A percentile compares a stretch with the other conserved stretches of the same genome.
These are phyloP conservation scores for Pichia sp. DNA, from an alignment of 1,139 yeast species.

Conservation along the genomic window DNA sequence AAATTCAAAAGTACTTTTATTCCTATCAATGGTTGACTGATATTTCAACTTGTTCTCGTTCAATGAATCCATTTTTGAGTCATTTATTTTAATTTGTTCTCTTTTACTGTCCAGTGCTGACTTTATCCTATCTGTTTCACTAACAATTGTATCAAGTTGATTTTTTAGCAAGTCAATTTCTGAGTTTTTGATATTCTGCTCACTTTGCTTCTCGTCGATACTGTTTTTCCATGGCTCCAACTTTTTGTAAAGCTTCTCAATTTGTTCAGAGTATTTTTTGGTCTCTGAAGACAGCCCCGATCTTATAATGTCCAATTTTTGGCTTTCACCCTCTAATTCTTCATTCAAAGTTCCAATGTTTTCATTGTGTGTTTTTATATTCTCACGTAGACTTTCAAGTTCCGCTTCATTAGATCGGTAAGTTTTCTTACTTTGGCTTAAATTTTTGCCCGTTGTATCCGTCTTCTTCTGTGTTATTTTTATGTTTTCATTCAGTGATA, in stretches of 20 bases:
- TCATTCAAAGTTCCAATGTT: slow-evolving; percentile 45
- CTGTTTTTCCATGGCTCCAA: slow-evolving; percentile 83
- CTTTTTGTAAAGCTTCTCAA: slow-evolving; percentile 58
- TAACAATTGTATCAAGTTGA: slow-evolving; percentile 42
- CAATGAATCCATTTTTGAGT: slow-evolving; percentile 13
- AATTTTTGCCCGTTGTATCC: slow-evolving; percentile 34
- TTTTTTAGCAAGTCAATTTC: slow-evolving; percentile 57
- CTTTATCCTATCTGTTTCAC: slow-evolving; percentile 46
- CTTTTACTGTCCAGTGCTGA: slow-evolving; percentile 45
- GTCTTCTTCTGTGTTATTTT: slow-evolving; percentile 22
- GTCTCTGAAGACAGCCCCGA: slow-evolving; percentile 70
- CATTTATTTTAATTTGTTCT: slow-evolving; percentile 36
- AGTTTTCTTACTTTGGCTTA: slow-evolving; percentile 36
- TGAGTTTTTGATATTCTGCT: slow-evolving; percentile 60
- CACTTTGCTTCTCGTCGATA: slow-evolving; percentile 61
- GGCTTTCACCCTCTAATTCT: slow-evolving; percentile 51
- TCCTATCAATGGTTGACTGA: slow-evolving; percentile 5
- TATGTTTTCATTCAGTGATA: slow-evolving; percentile 28
- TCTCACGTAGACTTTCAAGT: slow-evolving; percentile 41
- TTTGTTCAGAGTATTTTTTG: slow-evolving; percentile 55
- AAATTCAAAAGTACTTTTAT: slow-evolving; percentile 1
- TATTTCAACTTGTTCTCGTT: slow-evolving; percentile 4
- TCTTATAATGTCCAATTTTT: slow-evolving; percentile 58
- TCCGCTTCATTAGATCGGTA: slow-evolving; percentile 44
- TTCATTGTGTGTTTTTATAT: slow-evolving; percentile 38